Base-by-base conservation (phyloP, 2,329 filamentous ascomycete genomes). In the Monosporascus sp. region DNA sequence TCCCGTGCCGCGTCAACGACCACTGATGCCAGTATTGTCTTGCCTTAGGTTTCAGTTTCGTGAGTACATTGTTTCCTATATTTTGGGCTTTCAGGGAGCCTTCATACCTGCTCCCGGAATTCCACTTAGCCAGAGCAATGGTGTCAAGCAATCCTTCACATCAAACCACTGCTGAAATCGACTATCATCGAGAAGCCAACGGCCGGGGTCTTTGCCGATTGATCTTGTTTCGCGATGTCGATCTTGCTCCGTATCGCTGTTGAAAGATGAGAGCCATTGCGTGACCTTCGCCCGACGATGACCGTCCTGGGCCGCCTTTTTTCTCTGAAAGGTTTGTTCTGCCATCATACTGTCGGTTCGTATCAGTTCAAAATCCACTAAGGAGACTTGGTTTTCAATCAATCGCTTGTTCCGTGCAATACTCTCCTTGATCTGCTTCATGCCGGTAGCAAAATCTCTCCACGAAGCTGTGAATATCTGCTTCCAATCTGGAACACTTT, bases 121-220 rank as follows among this genome's bases (percentile, higher is more conserved):
- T 2, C 72, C 72, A 54, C 65, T 69, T 1, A 75, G 52, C 71
- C 72, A 74, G 11, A 74, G 46, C 24, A 70, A 54, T 8, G 68
- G 65, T 4, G 58, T 37, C 3, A 51, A 52, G 38, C 54, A 55
- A 27, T 48, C 55, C n/a, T 46, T 51, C 17, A 58, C 52, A 31
- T 61, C 54, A 37, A 60, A 56, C 66, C 66, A 70, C 5, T 58
- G 48, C 8, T 55, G 49, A 26, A 68, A 63, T 16, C 26, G 41
- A 5, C 45, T 17, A 31, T 68, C 54, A 0, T 60, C 46, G 0
- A 72, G 40, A 1, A 73, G 51, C 70, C 70, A 73, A 14, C 50
- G 19, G 7, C 69, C 68, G 1, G 62, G 49, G 35, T 51, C 52
- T 40, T 48, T 22, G 22, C 56, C 60, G 14, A 55, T 47, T 48